Evolutionary conservation across 345 rosid species (phyloP), one percentile per base, ranked within the genome.

Genomic region (Salix arbutifolia): DNA sequence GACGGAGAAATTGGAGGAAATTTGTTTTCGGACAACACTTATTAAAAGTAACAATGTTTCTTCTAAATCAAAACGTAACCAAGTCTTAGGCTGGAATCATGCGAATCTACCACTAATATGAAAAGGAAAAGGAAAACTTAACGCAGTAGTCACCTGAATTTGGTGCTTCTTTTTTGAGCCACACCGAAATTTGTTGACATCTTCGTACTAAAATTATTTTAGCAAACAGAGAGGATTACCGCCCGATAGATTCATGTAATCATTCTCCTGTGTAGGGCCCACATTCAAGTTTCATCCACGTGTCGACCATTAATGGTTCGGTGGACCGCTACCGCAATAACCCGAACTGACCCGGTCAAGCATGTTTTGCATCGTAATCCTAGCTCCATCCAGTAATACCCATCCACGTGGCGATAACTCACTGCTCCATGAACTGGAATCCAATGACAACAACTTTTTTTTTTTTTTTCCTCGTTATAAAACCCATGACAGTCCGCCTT

Each of bases 381-480:
- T n/a, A 66, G 74, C 65, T 71, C 37, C 69, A 70, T 38, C 90
- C 72, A 82, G 48, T 80, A 3, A 75, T 23, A 9, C 72, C 23
- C 19, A 6, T 46, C 86, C 91, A 88, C 98, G 94, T 91, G 95
- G 87, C 42, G 4, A 0, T 0, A 2, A 21, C 5, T 67, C 30
- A 85, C 78, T 81, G 83, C 90, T 5, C 14, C 2, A 62, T n/a
- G 8, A 40, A 80, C 94, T 89, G 91, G 95, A 88, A 90, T 90
- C 94, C 97, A 84, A 91, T 87, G 92, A 71, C 52, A 48, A 0
- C 30, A 9, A 30, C 42, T 21, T 19, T 76, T 84, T 81, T 78
- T 74, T n/a, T 18, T 78, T 40, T 40, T 40, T 42, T 42, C 46
- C 46, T 11, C 69, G 38, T 71, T 92, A 87, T 90, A 90, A 90